Evolutionary conservation across 2,329 filamentous ascomycete species (phyloP).

Genomic region (Colletotrichum australisinense): DNA sequence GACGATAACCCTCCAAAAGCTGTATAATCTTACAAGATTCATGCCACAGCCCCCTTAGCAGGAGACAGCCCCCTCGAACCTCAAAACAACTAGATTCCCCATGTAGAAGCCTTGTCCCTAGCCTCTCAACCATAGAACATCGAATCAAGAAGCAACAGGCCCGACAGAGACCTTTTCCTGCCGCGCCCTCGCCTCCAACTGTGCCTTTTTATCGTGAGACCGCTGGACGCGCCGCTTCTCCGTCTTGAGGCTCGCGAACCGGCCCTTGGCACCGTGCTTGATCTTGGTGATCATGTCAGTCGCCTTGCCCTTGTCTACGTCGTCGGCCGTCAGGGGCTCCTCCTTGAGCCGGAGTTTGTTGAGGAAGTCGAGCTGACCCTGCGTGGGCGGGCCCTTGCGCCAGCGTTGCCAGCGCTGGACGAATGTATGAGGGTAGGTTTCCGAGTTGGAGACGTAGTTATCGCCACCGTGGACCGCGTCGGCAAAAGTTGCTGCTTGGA

Average conservation of each 20-base stretch:
- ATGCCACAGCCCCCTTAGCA: background rate
- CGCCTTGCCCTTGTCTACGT: slow-evolving; percentile 83
- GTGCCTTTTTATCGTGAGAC: slow-evolving; percentile 49
- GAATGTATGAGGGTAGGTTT: slow-evolving; percentile 73
- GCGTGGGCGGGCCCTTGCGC: slow-evolving; percentile 74
- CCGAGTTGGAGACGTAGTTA: slow-evolving; percentile 74
- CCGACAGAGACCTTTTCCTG: slow-evolving; percentile 68
- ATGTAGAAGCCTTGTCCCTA: background rate
- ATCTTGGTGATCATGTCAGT: slow-evolving; percentile 93
- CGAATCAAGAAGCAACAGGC: slow-evolving; percentile 50
- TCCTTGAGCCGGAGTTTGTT: slow-evolving; percentile 71
- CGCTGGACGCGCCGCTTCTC: slow-evolving; percentile 62
- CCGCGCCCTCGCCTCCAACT: slow-evolving; percentile 50
- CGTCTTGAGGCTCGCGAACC: slow-evolving; percentile 64
- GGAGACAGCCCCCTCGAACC: background rate
- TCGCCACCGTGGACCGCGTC: slow-evolving; percentile 88
- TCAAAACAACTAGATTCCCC: background rate
- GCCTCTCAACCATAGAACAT: background rate
- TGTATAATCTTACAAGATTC: background rate
- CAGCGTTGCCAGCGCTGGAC: slow-evolving; percentile 76
- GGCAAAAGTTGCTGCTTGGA: slow-evolving; percentile 72
- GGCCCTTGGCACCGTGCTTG: slow-evolving; percentile 81
- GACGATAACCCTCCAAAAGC: background rate
- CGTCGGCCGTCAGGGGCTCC: slow-evolving; percentile 63
- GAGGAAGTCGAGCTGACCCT: slow-evolving; percentile 75